Evolutionary conservation across 2,329 filamentous ascomycete genomes (phyloP), one percentile per base, ranked within the genome.

Genomic region (Bipolaris oryzae): DNA sequence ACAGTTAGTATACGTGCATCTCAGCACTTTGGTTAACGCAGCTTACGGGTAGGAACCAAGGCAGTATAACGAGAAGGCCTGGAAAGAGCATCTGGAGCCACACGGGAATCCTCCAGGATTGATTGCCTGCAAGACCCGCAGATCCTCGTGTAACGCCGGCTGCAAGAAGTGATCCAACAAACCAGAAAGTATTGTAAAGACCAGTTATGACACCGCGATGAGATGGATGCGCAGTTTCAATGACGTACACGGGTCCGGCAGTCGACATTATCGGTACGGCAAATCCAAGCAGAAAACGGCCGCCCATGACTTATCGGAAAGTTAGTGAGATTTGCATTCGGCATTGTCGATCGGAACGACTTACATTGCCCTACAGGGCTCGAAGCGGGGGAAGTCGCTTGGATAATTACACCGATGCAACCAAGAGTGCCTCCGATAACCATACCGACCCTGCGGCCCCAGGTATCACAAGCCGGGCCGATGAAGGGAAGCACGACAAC

Each of bases 221-320:
- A 2, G 82, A 80, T 1, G 86, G 86, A 62, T 88, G 86, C 3
- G 84, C 79, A 23, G 86, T 77, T 69, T 89, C 86, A 39, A 85
- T 81, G 16, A 83, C 82, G 64, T 86, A 86, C 28, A 84, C 80
- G 1, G 85, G 85, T 1, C 82, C 85, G 7, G 84, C 84, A 5
- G 82, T 79, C 6, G 81, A 79, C 13, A 82, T 80, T 55, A 88
- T 83, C 2, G 81, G 78, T 23, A 85, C 83, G 41, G 85, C 85
- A 57, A 86, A 86, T 56, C 85, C 85, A 5, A 87, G 79, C 25
- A 87, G 66, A 72, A 87, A 86, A 20, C 84, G 79, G 31, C 84
- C 84, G 35, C 78, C 82, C 67, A 85, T 82, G 70, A 86, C 53
- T 56, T 20, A 16, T 16, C 9, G 23, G 2, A 16, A 25, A 33